Base-by-base conservation (phyloP, 2,329 filamentous ascomycete species). In the Xylaria multiplex region DNA sequence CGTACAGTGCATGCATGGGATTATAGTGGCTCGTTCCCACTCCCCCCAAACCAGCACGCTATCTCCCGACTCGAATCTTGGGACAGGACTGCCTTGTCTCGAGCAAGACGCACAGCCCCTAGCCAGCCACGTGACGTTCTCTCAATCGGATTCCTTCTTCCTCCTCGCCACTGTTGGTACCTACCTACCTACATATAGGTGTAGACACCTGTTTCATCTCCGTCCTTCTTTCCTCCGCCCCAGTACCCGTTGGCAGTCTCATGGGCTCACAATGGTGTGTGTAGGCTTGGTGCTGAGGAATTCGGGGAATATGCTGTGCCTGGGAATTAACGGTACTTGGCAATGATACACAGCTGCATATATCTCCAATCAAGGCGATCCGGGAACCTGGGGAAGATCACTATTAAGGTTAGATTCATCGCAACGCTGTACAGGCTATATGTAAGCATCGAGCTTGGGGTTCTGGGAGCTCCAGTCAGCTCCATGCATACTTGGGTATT, bases 351-450 rank as follows among this genome's bases (percentile, higher is more conserved):
- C 48, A 48, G 49, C 49, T 66, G 53, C 49, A 62, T 54, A 55
- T 35, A 45, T 43, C 57, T 59, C 55, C 27, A 69, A 54, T 59
- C 7, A 63, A 37, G 55, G 35, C 27, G 62, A 65, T 69, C 62
- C 52, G 22, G 49, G 56, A 64, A 62, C 62, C 65, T 68, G 67
- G 65, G 67, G 65, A 69, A 65, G 55, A 63, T 62, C 55, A 62
- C 50, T 42, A 62, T 64, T 65, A 65, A 35, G 59, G 61, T 50
- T 65, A 64, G 64, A 58, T 65, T 61, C 57, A 60, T 64, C 62
- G 61, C 48, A 57, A 57, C 46, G 42, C 55, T 30, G 43, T 59
- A 59, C 54, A 57, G 43, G 27, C 30, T 27, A 24, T 42, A 40
- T 40, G 37, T 40, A 40, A 40, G 37, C 37, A 14, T 40, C 37